Evolutionary conservation across 768 basidiomycete species (phyloP).

Genomic region (Chalciporus pseudorubinellus): DNA sequence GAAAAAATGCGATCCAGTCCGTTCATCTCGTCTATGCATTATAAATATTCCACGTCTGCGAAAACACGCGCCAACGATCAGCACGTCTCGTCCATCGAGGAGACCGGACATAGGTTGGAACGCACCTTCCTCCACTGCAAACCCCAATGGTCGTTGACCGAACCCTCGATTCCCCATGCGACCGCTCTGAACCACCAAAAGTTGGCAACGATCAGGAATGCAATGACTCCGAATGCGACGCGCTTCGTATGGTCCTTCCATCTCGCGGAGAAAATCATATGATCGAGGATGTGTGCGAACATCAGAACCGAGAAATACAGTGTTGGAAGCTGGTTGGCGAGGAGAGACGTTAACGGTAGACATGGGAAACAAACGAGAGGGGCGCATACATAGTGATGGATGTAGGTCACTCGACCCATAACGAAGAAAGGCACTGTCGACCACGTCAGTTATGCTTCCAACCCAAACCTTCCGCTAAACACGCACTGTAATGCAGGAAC

Average conservation of each 20-base stretch:
- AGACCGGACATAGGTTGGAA: no score
- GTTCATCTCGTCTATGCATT: slow-evolving; percentile 15
- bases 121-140: slow-evolving; percentile 70
- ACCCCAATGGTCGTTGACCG: slow-evolving; percentile 76
- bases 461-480: neutral
- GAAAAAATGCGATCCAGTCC: no score
- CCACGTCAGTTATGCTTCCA: neutral
- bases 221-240: slow-evolving; percentile 65
- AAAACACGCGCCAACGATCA: slow-evolving; percentile 4
- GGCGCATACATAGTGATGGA: slow-evolving; percentile 92
- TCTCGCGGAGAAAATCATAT: slow-evolving; percentile 83
- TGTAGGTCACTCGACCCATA: slow-evolving; percentile 96
- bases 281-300: slow-evolving; percentile 87
- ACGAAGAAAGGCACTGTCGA: slow-evolving; percentile 86
- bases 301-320: slow-evolving; percentile 96
- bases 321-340: slow-evolving; percentile 69
- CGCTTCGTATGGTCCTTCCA: slow-evolving; percentile 62
- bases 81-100: neutral
- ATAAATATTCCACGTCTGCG: slow-evolving; percentile 33
- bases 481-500: slow-evolving; percentile 84
- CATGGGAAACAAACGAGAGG: neutral
- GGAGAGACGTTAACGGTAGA: neutral
- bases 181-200: slow-evolving; percentile 96
- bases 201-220: slow-evolving; percentile 58
- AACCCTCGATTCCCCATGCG: slow-evolving; percentile 91